These are phyloP conservation scores for Entomophthora muscae DNA, from an alignment of 371 early-diverging fungal species.

Conservation along the genomic window DNA sequence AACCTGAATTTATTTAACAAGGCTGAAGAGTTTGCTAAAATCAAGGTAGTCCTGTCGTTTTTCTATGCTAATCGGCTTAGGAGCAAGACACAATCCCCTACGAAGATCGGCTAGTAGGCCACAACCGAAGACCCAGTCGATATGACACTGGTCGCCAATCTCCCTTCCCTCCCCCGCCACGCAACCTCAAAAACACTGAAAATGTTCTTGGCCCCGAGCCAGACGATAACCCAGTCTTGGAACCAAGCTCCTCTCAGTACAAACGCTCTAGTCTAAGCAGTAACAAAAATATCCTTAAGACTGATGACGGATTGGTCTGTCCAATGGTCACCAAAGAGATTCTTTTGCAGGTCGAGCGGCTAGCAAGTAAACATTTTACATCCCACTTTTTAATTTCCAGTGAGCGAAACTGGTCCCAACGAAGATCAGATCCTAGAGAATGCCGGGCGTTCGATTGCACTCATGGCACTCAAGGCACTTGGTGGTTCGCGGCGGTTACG, in stretches of 20 bases:
- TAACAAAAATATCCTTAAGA: conserved; percentile 21
- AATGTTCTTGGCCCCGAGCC: conserved; percentile 28
- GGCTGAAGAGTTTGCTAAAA: conserved; percentile 58
- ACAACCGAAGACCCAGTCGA: conserved; percentile 33
- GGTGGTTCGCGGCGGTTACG: conserved; percentile 49
- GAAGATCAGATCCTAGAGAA: conserved; percentile 61
- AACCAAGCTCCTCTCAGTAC: too few species aligned
- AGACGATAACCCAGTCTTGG: conserved; percentile 8
- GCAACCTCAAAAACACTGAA: conserved; percentile 15
- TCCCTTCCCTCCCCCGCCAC: conserved; percentile 8
- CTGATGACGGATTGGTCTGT: conserved; percentile 26
- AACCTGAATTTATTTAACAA: conserved; percentile 64
- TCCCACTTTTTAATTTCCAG: conserved; percentile 10
- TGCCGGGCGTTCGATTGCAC: conserved; percentile 52
- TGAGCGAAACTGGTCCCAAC: conserved; percentile 36
- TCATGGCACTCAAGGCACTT: conserved; percentile 42
- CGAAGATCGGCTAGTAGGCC: conserved; percentile 43
- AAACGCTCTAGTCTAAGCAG: conserved; percentile 16
- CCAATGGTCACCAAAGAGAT: conserved; percentile 34
- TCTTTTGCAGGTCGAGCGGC: conserved; percentile 37
- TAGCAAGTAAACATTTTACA: conserved; percentile 20
- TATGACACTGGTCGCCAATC: conserved; percentile 15
- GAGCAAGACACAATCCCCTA: conserved; percentile 38
- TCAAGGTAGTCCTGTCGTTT: conserved; percentile 24
- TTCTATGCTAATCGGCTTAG: neutral